Conservation (phyloP, 2,329 filamentous ascomycete genomes). For the Phaeosphaeriaceae sp. region DNA sequence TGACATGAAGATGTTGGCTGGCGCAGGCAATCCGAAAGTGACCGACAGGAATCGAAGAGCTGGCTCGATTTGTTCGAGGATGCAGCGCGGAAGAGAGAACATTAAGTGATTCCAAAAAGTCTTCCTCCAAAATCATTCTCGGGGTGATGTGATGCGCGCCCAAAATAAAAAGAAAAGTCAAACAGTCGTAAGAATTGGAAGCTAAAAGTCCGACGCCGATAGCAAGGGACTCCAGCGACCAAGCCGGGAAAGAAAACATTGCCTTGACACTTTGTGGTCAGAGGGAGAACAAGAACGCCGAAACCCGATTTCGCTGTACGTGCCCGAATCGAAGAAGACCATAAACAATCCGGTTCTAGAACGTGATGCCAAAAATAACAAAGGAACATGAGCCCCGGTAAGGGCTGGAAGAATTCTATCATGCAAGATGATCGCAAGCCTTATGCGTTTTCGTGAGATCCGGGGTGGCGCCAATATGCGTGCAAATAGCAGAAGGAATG, state of each 20-base stretch:
- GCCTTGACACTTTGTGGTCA: conserved; percentile 28
- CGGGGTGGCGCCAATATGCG: conserved; percentile 42
- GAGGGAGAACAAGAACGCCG: conserved; percentile 35
- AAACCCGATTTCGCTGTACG: conserved; percentile 44
- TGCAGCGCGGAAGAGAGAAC: background rate
- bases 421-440: conserved; percentile 47
- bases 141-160: conserved; percentile 28
- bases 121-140: conserved; percentile 35
- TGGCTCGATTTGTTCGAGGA: background rate
- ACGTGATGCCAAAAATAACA: conserved; percentile 29
- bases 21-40: background rate
- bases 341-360: conserved; percentile 42
- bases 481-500: conserved; percentile 45
- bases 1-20: background rate
- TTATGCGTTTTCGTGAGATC: conserved; percentile 47
- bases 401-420: conserved; percentile 44
- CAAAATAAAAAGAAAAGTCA: conserved; percentile 12
- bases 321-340: conserved; percentile 28
- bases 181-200: conserved; percentile 36
- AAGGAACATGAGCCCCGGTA: conserved; percentile 32
- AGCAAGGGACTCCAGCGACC: conserved; percentile 14
- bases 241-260: conserved; percentile 22
- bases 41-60: background rate
- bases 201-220: conserved; percentile 15
- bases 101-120: conserved; percentile 22